Percentiles rank a stretch among this genome's conserved stretches.
phyloP scores from a whole-genome alignment of 352 stramenopile species.

The Halophytophthora batemanensis region DNA sequence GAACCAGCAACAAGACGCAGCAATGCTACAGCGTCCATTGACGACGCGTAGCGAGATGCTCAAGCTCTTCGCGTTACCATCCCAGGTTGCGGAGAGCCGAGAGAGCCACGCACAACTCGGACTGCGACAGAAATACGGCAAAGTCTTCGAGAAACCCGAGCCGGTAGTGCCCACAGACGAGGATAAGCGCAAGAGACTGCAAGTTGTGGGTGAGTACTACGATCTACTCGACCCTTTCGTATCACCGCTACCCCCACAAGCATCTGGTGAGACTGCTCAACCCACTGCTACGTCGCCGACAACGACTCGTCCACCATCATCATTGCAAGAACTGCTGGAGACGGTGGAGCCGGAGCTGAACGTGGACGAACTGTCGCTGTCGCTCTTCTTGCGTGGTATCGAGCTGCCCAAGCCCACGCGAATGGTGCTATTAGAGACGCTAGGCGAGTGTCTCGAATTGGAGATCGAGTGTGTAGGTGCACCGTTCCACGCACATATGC shows the following conservation, averaged over 20 bases:
- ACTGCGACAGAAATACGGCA: slow-evolving; percentile 46
- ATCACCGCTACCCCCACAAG: slow-evolving; percentile 11
- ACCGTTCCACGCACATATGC: slow-evolving; percentile 66
- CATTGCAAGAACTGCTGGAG: slow-evolving; percentile 43
- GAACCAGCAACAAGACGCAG: slow-evolving; percentile 1
- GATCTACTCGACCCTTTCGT: slow-evolving; percentile 29
- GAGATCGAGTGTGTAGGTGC: slow-evolving; percentile 66
- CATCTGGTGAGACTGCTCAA: slow-evolving; percentile 3
- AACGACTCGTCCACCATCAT: not conserved
- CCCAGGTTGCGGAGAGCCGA: slow-evolving; percentile 37
- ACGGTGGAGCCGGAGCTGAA: slow-evolving; percentile 66
- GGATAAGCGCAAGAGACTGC: slow-evolving; percentile 35
- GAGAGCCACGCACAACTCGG: slow-evolving; percentile 28
- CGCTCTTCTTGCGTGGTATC: slow-evolving; percentile 58
- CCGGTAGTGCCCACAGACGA: slow-evolving; percentile 35
- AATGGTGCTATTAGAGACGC: slow-evolving; percentile 47
- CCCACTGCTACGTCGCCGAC: no score
- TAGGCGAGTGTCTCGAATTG: slow-evolving; percentile 54
- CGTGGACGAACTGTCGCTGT: slow-evolving; percentile 59
- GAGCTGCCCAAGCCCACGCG: slow-evolving; percentile 59
- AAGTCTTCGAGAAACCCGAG: slow-evolving; percentile 46
- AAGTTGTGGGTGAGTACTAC: slow-evolving; percentile 55
- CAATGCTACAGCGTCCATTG: slow-evolving; percentile 17
- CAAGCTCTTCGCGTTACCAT: slow-evolving; percentile 43
- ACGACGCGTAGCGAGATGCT: slow-evolving; percentile 67